Evolutionary conservation across 495 filamentous ascomycete genomes (phyloP), one percentile per base, ranked within the genome.

Genomic region (Aspergillus sclerotiicarbonarius): DNA sequence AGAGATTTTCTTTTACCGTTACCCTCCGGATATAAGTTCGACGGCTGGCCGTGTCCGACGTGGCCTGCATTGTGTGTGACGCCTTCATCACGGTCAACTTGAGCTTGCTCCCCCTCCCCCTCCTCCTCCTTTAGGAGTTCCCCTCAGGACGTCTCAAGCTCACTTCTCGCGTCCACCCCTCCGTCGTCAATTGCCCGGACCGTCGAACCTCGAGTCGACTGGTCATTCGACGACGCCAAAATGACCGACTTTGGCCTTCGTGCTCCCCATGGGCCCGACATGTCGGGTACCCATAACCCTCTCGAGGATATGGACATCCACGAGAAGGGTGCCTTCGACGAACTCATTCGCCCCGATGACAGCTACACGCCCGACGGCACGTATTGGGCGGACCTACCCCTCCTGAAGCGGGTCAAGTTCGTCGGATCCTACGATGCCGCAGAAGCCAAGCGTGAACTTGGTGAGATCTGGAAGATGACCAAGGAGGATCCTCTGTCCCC

Each of bases 331-430:
- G 89, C 90, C 56, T 92, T 95, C 74, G 76, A 85, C 61, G 77
- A 83, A 31, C 71, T 93, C 39, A 85, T 91, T 56, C 86, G 85
- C 25, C 92, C 91, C 5, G 88, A 92, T 60, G 92, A 96, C 73
- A 87, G 81, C 66, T 96, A 92, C 70, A 87, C 86, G 46, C 65
- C 70, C 29, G 80, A 92, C n/a, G 91, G 92, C 54, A 77, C 80
- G 55, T 96, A 96, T 78, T 96, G 90, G 90, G 92, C 90, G 10
- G 92, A 96, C 72, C 71, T 96, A 47, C 82, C 84, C 16, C 62
- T 90, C 43, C 57, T 66, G 55, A 67, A 90, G 73, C 84, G 86
- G 61, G 63, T 90, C 60, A 73, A 77, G 46, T 96, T 96, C 72
- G 84, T 94, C 67, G 80, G 72, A 70, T 80, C 80, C 29, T 80